These are phyloP conservation scores for Colletotrichum nymphaeae DNA, from an alignment of 2,329 filamentous ascomycete genomes.

Conservation along the genomic window DNA sequence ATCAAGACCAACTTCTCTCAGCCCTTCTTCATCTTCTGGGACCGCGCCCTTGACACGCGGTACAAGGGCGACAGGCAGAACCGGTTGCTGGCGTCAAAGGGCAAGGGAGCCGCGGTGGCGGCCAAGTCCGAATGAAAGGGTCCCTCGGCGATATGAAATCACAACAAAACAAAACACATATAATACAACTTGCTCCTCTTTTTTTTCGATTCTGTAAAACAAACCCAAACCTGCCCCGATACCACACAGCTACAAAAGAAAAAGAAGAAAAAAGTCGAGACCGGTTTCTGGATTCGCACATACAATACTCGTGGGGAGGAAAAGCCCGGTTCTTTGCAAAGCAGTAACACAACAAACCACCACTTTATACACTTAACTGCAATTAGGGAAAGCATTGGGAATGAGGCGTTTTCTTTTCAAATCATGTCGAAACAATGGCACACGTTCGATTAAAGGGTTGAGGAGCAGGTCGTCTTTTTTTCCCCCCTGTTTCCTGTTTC, in stretches of 20 bases:
- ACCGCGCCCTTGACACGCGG: slow-evolving; percentile 82
- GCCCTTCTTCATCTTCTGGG: slow-evolving; percentile 97
- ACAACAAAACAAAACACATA: slow-evolving; percentile 1
- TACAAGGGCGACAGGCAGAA: slow-evolving; percentile 74
- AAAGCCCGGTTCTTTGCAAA: neutral
- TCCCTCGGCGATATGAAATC: slow-evolving; percentile 10
- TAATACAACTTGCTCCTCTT: slow-evolving; percentile 2
- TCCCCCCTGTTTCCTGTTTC: neutral
- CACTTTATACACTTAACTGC: slow-evolving; percentile 1
- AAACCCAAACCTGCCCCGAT: neutral
- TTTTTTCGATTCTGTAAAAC: slow-evolving; percentile 29
- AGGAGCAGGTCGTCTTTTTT: slow-evolving; percentile 1
- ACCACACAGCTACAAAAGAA: neutral
- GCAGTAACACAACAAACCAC: neutral
- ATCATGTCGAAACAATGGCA: slow-evolving; percentile 7
- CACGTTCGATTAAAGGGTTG: neutral
- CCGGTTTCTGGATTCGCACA: slow-evolving; percentile 24
- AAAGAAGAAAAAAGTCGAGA: slow-evolving; percentile 5
- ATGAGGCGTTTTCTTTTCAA: slow-evolving; percentile 31
- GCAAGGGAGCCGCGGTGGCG: slow-evolving; percentile 20
- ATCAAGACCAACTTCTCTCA: slow-evolving; percentile 96
- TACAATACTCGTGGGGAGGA: neutral
- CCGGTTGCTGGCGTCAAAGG: slow-evolving; percentile 16
- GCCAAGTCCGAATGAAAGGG: slow-evolving; percentile 27
- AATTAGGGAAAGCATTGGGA: slow-evolving; percentile 33